A percentile compares a stretch with the other conserved stretches of the same genome.
These are phyloP conservation scores for Aspergillus puulaauensis DNA, from an alignment of 2,329 filamentous ascomycete species.

Conservation along the genomic window DNA sequence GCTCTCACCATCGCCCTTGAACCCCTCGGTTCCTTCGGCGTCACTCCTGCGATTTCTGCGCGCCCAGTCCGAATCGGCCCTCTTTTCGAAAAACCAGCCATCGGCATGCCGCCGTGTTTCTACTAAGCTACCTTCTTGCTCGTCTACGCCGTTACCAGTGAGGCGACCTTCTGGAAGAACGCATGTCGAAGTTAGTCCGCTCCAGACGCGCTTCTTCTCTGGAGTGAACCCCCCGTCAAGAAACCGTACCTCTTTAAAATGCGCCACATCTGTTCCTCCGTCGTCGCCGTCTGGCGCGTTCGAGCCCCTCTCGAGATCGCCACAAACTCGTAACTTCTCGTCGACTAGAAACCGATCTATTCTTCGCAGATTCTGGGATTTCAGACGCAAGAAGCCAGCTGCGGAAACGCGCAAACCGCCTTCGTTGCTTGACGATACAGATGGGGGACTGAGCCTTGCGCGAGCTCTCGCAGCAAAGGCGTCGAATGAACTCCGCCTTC, in stretches of 20 bases:
- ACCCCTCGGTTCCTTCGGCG: conserved; percentile 50
- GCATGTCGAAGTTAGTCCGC: conserved; percentile 18
- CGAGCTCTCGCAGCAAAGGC: conserved; percentile 72
- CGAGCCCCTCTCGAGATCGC: conserved; percentile 8
- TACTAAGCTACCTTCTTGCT: conserved; percentile 14
- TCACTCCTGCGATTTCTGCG: conserved; percentile 70
- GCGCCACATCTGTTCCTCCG: conserved; percentile 9
- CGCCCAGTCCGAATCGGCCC: conserved; percentile 63
- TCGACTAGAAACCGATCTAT: conserved; percentile 36
- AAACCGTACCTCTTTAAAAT: conserved; percentile 12
- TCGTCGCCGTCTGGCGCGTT: conserved; percentile 6
- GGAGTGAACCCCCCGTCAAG: conserved; percentile 15
- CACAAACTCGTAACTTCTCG: conserved; percentile 25
- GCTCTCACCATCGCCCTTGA: conserved; percentile 35
- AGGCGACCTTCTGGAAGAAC: conserved; percentile 24
- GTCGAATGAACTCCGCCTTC: conserved; percentile 77
- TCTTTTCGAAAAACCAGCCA: conserved; percentile 44
- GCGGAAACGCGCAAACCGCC: conserved; percentile 55
- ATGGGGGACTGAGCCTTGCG: conserved; percentile 65
- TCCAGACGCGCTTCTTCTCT: conserved; percentile 26
- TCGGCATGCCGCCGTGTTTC: conserved; percentile 23
- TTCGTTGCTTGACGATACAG: conserved; percentile 58
- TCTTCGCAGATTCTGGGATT: conserved; percentile 37
- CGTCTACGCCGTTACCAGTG: conserved; percentile 16
- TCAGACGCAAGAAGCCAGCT: conserved; percentile 32